Evolutionary conservation across 257 asterid species (phyloP).

Genomic region (Primulina tabacum): DNA sequence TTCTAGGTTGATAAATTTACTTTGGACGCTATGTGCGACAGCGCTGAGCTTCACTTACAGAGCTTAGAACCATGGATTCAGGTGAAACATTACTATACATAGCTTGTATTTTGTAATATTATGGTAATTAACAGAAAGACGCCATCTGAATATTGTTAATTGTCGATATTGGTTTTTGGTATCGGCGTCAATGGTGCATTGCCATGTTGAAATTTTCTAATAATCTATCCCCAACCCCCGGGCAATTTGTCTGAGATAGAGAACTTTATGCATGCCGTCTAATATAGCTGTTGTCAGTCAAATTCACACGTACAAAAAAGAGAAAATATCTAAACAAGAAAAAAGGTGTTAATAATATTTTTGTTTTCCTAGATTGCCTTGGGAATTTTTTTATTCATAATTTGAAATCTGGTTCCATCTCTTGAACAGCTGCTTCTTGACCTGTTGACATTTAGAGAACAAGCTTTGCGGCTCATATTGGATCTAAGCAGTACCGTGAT

Average conservation of each 20-base stretch:
- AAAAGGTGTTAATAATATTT: conserved; percentile 5
- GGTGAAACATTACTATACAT: conserved; percentile 35
- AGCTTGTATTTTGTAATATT: conserved; percentile 12
- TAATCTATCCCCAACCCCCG: background rate
- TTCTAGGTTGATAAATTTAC: conserved; percentile 86
- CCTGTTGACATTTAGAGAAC: conserved; percentile 97
- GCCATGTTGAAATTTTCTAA: conserved; percentile 13
- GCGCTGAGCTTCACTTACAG: conserved; percentile 83
- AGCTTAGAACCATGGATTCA: conserved; percentile 98
- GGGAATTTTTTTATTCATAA: conserved; percentile 1
- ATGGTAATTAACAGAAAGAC: background rate
- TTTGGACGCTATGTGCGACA: conserved; percentile 78
- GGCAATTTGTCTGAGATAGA: conserved; percentile 16
- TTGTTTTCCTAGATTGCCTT: conserved; percentile 17
- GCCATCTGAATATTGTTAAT: background rate
- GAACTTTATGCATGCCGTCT: conserved; percentile 2
- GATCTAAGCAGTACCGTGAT: conserved; percentile 98
- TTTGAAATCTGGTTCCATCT: conserved; percentile 25
- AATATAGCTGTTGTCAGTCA: conserved; percentile 11
- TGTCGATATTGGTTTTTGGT: background rate
- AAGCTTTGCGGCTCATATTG: conserved; percentile 92
- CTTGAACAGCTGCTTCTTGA: conserved; percentile 89
- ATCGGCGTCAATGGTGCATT: background rate
- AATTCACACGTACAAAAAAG: conserved; percentile 11
- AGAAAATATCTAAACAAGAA: conserved; percentile 2